Evolutionary conservation across 768 basidiomycete genomes (phyloP), one percentile per base, ranked within the genome.

Genomic region (Pleurotus tuber-regium): DNA sequence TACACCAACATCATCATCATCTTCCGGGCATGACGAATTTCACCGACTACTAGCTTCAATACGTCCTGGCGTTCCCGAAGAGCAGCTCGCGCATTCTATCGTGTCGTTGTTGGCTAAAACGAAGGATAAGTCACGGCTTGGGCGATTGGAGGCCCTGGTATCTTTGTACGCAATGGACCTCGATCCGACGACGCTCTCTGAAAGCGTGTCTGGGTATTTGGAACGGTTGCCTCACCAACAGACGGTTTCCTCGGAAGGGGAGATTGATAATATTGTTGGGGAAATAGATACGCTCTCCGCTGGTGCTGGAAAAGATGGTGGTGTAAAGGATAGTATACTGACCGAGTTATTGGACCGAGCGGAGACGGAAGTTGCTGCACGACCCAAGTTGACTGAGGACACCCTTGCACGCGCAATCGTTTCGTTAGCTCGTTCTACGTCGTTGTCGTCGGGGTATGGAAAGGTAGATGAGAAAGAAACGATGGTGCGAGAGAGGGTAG

Each of bases 1-100:
- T 61, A 38, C 54, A 57, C 42, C 56, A 56, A 44, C 61, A 56
- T 43, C 44, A 57, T 31, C 43, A 51, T 25, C 55, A 51, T 31
- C 30, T 59, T 29, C 46, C 3, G 16, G 23, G 12, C 11, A 21
- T 1, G 43, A 56, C 39, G 61, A 61, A 43, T 62, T 63, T 42
- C 56, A 63, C 50, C 36, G 38, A 21, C 55, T 65, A 35, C 46
- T 61, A 29, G 51, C 57, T 8, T 50, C 59, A 1, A 46, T 63
- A 29, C 54, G 55, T 10, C 61, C 58, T 21, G 58, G 51, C 2
- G 54, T 66, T 54, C 43, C 50, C 5, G 48, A 53, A 26, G 58
- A 60, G 12, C 56, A 63, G 16, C 55, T 66, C 4, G 59, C 63
- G 14, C 54, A 50, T 48, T 49, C 52, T 28, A 54, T 62, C 19